Conservation (phyloP, 129 eudicot species). For the Centaurea solstitialis region DNA sequence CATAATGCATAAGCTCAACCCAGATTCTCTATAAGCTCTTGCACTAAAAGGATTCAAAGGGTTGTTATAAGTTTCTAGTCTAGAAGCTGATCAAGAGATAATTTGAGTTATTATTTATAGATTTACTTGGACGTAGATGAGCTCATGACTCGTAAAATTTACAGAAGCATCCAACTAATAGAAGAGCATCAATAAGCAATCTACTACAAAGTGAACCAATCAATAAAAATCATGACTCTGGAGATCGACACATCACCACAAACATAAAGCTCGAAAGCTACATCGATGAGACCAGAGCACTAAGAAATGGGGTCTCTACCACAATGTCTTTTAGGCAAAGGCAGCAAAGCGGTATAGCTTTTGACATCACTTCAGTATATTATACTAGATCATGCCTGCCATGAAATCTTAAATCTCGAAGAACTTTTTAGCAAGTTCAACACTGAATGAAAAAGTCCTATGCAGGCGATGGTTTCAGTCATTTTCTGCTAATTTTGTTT, state of each 20-base stretch:
- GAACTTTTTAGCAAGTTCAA: conserved; percentile 20
- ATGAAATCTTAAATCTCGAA: conserved; percentile 20
- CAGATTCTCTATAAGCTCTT: conserved; percentile 9
- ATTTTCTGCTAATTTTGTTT: conserved; percentile 5
- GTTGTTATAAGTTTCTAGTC: conserved; percentile 6
- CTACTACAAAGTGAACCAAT: conserved; percentile 17
- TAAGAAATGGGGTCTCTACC: conserved; percentile 34
- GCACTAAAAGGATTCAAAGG: not conserved
- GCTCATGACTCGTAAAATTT: not conserved
- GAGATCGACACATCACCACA: conserved; percentile 29
- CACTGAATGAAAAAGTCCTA: conserved; percentile 10
- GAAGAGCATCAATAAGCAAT: conserved; percentile 10
- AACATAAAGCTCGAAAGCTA: conserved; percentile 32
- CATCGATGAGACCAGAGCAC: conserved; percentile 32
- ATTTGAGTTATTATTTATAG: not conserved
- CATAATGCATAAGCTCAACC: not conserved
- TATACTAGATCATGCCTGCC: conserved; percentile 29
- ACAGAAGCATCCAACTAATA: not conserved
- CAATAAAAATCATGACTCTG: conserved; percentile 21
- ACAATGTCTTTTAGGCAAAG: conserved; percentile 33
- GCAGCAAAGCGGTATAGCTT: conserved; percentile 12
- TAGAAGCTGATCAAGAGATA: conserved; percentile 16
- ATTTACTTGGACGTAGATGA: not conserved
- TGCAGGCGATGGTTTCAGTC: not conserved
- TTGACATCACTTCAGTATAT: conserved; percentile 25